These are phyloP conservation scores for Guillardia theta DNA, from an alignment of 78 protist species.

Conservation along the genomic window DNA sequence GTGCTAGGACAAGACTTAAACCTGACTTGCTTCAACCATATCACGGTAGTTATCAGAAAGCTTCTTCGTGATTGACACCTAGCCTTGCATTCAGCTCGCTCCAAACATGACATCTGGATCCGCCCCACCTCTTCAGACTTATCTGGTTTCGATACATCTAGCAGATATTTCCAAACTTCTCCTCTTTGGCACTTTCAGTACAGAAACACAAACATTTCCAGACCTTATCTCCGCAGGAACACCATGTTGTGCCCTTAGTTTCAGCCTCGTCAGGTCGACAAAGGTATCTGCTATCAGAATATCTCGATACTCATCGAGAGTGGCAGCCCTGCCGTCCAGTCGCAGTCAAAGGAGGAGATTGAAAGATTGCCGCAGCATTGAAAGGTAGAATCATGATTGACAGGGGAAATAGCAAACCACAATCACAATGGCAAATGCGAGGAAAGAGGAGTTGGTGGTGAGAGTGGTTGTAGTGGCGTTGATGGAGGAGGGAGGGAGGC, in stretches of 20 bases:
- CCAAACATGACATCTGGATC: too few species aligned
- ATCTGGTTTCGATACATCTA: not conserved
- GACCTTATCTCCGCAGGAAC: not conserved
- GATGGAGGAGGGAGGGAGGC: too few species aligned
- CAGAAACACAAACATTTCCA: too few species aligned
- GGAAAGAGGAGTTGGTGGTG: too few species aligned
- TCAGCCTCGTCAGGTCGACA: not conserved
- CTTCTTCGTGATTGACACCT: not conserved
- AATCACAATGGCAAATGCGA: too few species aligned
- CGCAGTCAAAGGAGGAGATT: too few species aligned
- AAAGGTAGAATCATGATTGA: too few species aligned
- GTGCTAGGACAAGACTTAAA: not conserved
- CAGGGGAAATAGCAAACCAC: too few species aligned
- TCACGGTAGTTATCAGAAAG: not conserved
- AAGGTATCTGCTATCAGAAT: not conserved
- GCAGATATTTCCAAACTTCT: conserved; percentile 19
- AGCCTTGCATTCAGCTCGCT: too few species aligned
- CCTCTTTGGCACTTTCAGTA: not conserved
- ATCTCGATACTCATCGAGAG: not conserved
- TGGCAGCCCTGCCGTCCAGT: not conserved
- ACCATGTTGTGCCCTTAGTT: not conserved
- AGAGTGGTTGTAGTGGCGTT: too few species aligned
- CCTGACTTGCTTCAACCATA: not conserved
- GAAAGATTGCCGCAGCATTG: too few species aligned
- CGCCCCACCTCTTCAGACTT: conserved; percentile 16